phyloP scores from a whole-genome alignment of 306 rosid genomes.

The Cicer arietinum region DNA sequence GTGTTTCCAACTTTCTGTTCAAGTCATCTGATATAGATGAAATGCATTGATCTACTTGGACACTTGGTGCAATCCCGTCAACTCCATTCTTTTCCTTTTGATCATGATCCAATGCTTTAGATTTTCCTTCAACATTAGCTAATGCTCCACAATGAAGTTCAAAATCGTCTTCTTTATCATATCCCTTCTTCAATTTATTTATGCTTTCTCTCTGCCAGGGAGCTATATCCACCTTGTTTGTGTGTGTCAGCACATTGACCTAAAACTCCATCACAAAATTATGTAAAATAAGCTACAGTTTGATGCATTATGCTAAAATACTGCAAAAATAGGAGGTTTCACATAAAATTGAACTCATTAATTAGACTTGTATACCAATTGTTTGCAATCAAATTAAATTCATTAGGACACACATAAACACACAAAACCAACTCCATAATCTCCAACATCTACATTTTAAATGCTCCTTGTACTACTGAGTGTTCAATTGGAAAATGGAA shows the following conservation, averaged over 20 bases:
- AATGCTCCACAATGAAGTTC: constrained; percentile 50
- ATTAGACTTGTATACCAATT: constrained; percentile 13
- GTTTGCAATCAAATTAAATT: constrained; percentile 23
- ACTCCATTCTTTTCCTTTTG: constrained; percentile 25
- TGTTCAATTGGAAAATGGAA: not conserved
- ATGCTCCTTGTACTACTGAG: not conserved
- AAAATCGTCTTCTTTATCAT: constrained; percentile 52
- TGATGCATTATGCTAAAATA: constrained; percentile 13
- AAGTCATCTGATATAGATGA: constrained; percentile 31
- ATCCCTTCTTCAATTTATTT: constrained; percentile 40
- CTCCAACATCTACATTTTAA: not conserved
- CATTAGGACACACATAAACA: not conserved
- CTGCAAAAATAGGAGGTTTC: constrained; percentile 18
- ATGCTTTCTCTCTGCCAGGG: constrained; percentile 57
- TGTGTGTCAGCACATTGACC: constrained; percentile 53
- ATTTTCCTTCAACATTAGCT: constrained; percentile 29
- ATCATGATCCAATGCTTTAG: constrained; percentile 28
- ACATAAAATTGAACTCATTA: no score
- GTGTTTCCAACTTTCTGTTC: constrained; percentile 36
- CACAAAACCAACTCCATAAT: constrained; percentile 26
- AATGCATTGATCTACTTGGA: constrained; percentile 41
- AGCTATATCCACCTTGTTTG: constrained; percentile 53
- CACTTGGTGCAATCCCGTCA: constrained; percentile 32
- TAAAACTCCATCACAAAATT: constrained; percentile 36
- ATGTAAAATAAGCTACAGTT: constrained; percentile 35